Conservation (phyloP, 2,329 filamentous ascomycete genomes). For the Clarireedia homoeocarpa region DNA sequence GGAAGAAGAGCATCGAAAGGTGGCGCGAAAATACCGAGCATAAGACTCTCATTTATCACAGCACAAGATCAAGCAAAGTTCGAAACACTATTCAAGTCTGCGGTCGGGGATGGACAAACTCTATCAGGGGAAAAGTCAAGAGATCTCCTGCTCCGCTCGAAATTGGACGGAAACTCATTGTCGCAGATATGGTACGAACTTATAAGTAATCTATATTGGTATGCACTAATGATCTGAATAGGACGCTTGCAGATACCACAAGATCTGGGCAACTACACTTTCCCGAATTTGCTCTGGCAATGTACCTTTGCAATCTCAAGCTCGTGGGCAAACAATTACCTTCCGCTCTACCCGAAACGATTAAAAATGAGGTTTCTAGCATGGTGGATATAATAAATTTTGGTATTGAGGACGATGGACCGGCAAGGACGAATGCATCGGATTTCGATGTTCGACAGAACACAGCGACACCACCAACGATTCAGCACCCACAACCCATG, state of each 20-base stretch:
- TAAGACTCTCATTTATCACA: conserved; percentile 91
- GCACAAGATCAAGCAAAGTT: conserved; percentile 93
- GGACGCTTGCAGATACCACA: conserved; percentile 90
- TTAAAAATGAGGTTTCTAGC: conserved; percentile 95
- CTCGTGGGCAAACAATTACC: conserved; percentile 82
- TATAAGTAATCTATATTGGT: conserved; percentile 7
- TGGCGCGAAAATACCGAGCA: conserved; percentile 79
- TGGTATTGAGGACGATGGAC: conserved; percentile 68
- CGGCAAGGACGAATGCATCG: conserved; percentile 54
- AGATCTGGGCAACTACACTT: conserved; percentile 94
- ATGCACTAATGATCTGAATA: conserved; percentile 32
- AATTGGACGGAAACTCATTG: conserved; percentile 76
- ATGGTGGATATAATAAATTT: conserved; percentile 99
- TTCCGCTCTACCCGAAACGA: conserved; percentile 64
- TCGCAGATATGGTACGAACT: conserved; percentile 80
- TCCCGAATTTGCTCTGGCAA: conserved; percentile 92
- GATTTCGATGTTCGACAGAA: conserved; percentile 48
- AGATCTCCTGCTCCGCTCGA: conserved; percentile 81
- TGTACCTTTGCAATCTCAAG: conserved; percentile 96
- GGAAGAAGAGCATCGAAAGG: conserved; percentile 43
- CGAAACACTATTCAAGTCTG: conserved; percentile 94
- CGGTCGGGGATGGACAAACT: conserved; percentile 74
- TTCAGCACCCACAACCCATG: conserved; percentile 67
- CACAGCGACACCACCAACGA: conserved; percentile 40
- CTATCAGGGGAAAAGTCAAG: conserved; percentile 89